Base-by-base conservation (phyloP, 192 early-diverging fungal genomes). In the Backusella australiensis region DNA sequence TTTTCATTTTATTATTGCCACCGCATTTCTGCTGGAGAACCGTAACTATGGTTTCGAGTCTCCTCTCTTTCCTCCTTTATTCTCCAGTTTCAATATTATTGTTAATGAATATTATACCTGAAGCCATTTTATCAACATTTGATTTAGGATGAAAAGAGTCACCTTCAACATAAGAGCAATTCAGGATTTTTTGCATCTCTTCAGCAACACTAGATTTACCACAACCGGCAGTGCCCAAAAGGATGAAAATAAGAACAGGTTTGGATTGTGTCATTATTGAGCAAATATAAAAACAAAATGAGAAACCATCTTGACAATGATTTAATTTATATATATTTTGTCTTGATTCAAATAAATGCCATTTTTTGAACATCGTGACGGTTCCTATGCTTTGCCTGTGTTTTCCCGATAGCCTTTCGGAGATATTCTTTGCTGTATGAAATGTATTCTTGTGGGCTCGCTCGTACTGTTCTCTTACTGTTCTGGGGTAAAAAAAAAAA, bases 191-290 rank as follows among this genome's bases (percentile, higher is more conserved):
- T 34, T 86, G 84, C 8, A 87, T 52, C 19, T 71, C 79, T 66
- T 81, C 73, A 0, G 82, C 86, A 34, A 93, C 79, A 38, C 82
- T 89, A 36, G 84, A 81, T 71, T 93, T 93, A 42, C 92, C 92
- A 69, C 87, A 81, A 8, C 90, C 90, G 29, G 85, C 80, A 0
- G 85, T 84, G 9, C 92, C 92, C 91, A 91, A 90, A 6, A 90
- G 81, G 8, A 92, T 78, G 21, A 88, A 80, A 4, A 82, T 82
- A 5, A 83, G 86, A 49, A 85, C 81, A 7, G 87, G 9, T 59
- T 59, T 59, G 23, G 23, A 11, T 11, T 59, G 21, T 59, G 12
- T 59, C 23, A 59, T 12, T 26, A 29, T 23, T 11, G 23, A 0
- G 56, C 19, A 26, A 59, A 12, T 21, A 26, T 21, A 23, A 59